A percentile compares a stretch with the other conserved stretches of the same genome.
phyloP scores from a whole-genome alignment of 495 filamentous ascomycete species.

The Penicillium verhagenii region DNA sequence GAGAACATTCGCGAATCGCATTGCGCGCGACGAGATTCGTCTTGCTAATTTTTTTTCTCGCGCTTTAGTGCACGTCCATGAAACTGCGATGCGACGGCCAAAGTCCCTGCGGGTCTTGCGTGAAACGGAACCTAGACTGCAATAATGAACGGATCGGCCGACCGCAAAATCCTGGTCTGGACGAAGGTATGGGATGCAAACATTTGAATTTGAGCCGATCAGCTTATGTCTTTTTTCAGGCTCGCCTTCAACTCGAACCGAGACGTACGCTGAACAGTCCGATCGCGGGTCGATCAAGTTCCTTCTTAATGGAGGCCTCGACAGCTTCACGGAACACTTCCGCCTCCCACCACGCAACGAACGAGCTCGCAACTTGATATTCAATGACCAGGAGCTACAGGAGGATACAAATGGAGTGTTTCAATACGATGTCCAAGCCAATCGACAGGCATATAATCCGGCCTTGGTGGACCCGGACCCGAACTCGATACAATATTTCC shows the following conservation, averaged over 20 bases:
- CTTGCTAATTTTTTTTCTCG: not conserved
- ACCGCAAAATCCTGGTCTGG: constrained; percentile 8
- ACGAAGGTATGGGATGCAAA: constrained; percentile 17
- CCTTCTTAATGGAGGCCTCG: constrained; percentile 46
- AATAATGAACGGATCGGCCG: constrained; percentile 35
- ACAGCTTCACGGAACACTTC: constrained; percentile 47
- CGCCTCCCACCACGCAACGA: constrained; percentile 43
- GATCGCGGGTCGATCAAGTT: constrained; percentile 50
- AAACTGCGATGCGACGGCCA: constrained; percentile 51
- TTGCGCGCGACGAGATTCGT: not conserved
- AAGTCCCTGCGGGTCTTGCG: constrained; percentile 48
- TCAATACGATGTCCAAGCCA: constrained; percentile 18
- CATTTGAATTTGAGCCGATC: not conserved
- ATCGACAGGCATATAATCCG: constrained; percentile 16
- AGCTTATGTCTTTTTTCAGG: constrained; percentile 14
- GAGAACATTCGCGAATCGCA: no score
- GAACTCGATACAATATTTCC: constrained; percentile 32
- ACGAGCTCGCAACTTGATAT: constrained; percentile 33
- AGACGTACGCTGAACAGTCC: constrained; percentile 29
- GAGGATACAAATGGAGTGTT: constrained; percentile 19
- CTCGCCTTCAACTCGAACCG: constrained; percentile 19
- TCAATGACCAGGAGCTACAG: constrained; percentile 26
- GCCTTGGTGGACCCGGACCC: constrained; percentile 28
- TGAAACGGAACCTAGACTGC: constrained; percentile 43
- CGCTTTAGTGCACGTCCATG: constrained; percentile 48